Percentiles rank a stretch among this genome's conserved stretches.
Conservation (phyloP, 805 yeast species). For the Candida ficus region DNA sequence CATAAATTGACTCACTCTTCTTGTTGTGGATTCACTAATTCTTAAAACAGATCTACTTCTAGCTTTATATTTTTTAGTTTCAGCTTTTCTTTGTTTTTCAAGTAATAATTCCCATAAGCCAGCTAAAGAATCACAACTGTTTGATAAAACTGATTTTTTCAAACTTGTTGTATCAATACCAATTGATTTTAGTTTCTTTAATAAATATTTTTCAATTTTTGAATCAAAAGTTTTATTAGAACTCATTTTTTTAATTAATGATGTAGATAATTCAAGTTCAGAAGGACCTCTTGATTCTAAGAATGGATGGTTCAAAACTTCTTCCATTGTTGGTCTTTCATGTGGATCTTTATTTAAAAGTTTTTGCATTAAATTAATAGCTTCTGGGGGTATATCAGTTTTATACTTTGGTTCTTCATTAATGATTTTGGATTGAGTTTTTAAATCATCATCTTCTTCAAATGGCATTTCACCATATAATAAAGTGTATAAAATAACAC, state of each 20-base stretch:
- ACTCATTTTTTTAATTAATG: conserved; percentile 31
- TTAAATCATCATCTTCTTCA: conserved; percentile 70
- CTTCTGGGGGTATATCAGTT: conserved; percentile 42
- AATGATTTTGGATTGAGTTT: conserved; percentile 55
- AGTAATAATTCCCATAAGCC: conserved; percentile 70
- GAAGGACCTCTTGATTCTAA: conserved; percentile 40
- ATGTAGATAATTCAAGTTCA: conserved; percentile 36
- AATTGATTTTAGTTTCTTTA: conserved; percentile 52
- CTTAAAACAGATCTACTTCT: conserved; percentile 31
- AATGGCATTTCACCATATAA: conserved; percentile 87
- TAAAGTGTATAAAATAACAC: conserved; percentile 82
- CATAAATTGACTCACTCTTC: conserved; percentile 24
- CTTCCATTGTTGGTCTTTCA: conserved; percentile 50
- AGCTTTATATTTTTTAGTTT: conserved; percentile 27
- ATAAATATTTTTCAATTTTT: conserved; percentile 53
- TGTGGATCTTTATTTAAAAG: conserved; percentile 65
- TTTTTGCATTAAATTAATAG: conserved; percentile 43
- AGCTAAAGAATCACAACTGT: conserved; percentile 64
- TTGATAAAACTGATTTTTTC: conserved; percentile 49
- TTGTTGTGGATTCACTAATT: conserved; percentile 24
- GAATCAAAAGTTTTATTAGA: conserved; percentile 46
- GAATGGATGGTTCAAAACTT: conserved; percentile 47
- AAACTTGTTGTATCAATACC: conserved; percentile 63
- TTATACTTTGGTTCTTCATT: conserved; percentile 58
- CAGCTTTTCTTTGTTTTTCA: conserved; percentile 38